Base-by-base conservation (phyloP, 257 asterid genomes). In the Forsythia viridissima region DNA sequence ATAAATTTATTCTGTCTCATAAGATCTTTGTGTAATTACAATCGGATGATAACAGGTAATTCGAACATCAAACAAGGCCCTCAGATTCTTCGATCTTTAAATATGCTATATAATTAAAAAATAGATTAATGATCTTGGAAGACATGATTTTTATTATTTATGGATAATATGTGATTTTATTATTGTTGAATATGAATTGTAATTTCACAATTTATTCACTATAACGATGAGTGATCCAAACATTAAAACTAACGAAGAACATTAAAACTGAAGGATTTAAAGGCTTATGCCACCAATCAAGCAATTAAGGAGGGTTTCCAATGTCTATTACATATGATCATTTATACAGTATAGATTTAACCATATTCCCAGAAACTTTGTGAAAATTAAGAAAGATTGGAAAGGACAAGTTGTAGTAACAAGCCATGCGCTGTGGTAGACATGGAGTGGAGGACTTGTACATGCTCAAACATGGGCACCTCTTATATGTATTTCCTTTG, bases 391-490 rank as follows among this genome's bases (percentile, higher is more conserved):
- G 34, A n/a, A 48, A 48, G 57, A 48, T 48, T 13, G 57, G 1
- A 15, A 4, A 13, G 7, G 2, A 59, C 12, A 21, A 59, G 1
- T 6, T n/a, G 34, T 21, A 48, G 40, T 65, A 72, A 66, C 21
- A 77, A 70, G 85, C 74, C 83, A 75, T 66, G 77, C 11, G 77
- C 24, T 10, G 77, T 72, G 78, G 44, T n/a, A 55, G 80, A 42
- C 78, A 44, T 30, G 87, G 69, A 71, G 75, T 76, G 84, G 79
- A 77, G 77, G 43, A 51, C 42, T 74, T 76, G 78, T 24, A 24
- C 24, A 24, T 77, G 79, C 81, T 77, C 63, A 70, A 74, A 74
- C 87, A 78, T 80, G 87, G 80, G 80, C 67, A 61, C 68, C 72
- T 30, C 34, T 1, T 30, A 30, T 30, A 30, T 30, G 34, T 30